These are phyloP conservation scores for Nasturtium officinale DNA, from an alignment of 345 rosid species.

Conservation along the genomic window DNA sequence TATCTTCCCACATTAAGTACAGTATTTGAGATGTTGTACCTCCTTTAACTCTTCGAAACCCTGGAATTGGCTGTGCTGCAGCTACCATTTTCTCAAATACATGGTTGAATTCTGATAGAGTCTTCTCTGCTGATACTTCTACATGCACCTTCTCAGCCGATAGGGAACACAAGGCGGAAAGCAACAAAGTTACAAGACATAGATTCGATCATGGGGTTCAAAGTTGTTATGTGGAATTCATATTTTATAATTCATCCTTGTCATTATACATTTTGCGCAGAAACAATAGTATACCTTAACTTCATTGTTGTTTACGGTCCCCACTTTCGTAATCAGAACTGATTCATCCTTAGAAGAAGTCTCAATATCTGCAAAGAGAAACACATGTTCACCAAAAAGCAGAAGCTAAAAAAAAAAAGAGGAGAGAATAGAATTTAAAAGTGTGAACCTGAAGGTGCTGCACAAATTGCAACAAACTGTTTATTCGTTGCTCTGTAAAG, in stretches of 20 bases:
- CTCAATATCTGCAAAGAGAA: conserved; percentile 46
- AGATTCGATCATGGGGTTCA: neutral
- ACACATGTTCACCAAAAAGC: neutral
- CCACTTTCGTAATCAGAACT: conserved; percentile 42
- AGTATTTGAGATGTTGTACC: conserved; percentile 47
- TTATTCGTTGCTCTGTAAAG: conserved; percentile 47
- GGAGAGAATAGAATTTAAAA: neutral
- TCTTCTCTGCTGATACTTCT: conserved; percentile 68
- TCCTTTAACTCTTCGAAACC: conserved; percentile 94
- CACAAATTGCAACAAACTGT: conserved; percentile 41
- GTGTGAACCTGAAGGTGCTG: conserved; percentile 57
- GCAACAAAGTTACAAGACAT: conserved; percentile 3
- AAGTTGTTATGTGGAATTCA: neutral
- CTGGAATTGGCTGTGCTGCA: conserved; percentile 97
- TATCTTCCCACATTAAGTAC: conserved; percentile 6
- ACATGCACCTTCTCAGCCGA: conserved; percentile 55
- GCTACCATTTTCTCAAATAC: conserved; percentile 91
- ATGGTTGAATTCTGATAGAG: conserved; percentile 58
- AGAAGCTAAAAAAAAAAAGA: neutral
- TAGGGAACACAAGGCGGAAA: conserved; percentile 5
- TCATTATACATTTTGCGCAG: neutral
- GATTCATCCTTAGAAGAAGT: conserved; percentile 56
- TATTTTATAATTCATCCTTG: neutral
- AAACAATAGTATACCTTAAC: conserved; percentile 37
- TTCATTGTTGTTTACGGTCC: conserved; percentile 24